Base-by-base conservation (phyloP, 371 early-diverging fungal species). In the Capniomyces stellatus region DNA sequence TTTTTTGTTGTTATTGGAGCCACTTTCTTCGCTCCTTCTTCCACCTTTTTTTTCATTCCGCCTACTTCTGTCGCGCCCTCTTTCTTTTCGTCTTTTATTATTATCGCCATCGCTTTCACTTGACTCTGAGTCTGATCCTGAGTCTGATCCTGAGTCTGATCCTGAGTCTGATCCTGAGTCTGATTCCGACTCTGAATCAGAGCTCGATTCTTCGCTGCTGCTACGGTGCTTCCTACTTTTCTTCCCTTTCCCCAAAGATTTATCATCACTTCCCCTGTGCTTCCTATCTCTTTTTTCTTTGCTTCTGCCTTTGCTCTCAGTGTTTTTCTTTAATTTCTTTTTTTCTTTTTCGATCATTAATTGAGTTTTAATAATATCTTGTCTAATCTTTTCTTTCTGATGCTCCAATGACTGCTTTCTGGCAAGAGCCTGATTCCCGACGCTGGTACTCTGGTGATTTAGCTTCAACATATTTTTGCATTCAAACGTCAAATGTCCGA, bases 401-500 rank as follows among this genome's bases (percentile, higher is more conserved):
- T 13, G 18, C 28, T 29, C 13, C 18, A 18, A 18, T 3, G n/a
- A 4, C 28, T 49, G 15, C 15, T 23, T 21, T 25, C 49, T 27
- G 49, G 2, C 23, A 23, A 18, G 29, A 49, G 18, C 10, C 27
- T 29, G 6, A 29, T 18, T 12, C 6, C 10, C 18, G 27, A 23
- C 19, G 19, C 19, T 44, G 44, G 19, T 19, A 25, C 44, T 44
- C 22, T 44, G 10, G 10, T 35, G 35, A 24, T 49, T 49, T 29
- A 27, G n/a, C n/a, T 49, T 49, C 4, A 23, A 18, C 18, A 49
- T 49, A 28, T 49, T 49, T 25, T 49, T 49, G 27, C 49, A 49
- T 29, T 49, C 49, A 27, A 6, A 49, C 3, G 49, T 49, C 49
- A 49, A 49, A 27, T 49, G 49, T 3, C 49, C 49, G n/a, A 49